phyloP scores from a whole-genome alignment of 352 stramenopile genomes.

The Globisporangium rhizosaccharum region DNA sequence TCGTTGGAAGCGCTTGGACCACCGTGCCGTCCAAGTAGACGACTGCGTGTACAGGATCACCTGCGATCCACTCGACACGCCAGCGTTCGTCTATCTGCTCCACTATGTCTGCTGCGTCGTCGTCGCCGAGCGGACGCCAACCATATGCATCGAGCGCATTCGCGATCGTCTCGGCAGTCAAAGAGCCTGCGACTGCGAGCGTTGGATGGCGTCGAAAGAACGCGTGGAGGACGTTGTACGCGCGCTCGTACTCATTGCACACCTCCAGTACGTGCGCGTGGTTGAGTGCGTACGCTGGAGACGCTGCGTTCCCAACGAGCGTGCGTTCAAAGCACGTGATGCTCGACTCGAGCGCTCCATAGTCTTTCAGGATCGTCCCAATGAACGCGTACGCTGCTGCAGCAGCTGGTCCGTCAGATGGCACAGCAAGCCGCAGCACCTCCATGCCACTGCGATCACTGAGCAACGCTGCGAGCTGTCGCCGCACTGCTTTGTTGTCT shows the following conservation, averaged over 20 bases:
- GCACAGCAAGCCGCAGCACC: slow-evolving; percentile 32
- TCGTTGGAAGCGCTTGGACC: neutral
- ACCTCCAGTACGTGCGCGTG: slow-evolving; percentile 57
- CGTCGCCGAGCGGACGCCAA: slow-evolving; percentile 8
- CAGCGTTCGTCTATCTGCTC: slow-evolving; percentile 6
- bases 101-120: neutral
- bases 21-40: slow-evolving; percentile 13
- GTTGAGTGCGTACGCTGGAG: slow-evolving; percentile 61
- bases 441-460: slow-evolving; percentile 33
- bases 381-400: slow-evolving; percentile 69
- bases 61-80: slow-evolving; percentile 24
- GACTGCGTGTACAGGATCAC: slow-evolving; percentile 16
- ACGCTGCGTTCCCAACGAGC: slow-evolving; percentile 27
- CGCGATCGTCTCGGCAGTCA: slow-evolving; percentile 28
- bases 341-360: slow-evolving; percentile 41
- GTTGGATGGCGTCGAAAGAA: slow-evolving; percentile 39
- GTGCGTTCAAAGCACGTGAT: slow-evolving; percentile 55
- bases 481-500: slow-evolving; percentile 42
- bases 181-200: slow-evolving; percentile 20
- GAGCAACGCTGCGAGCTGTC: slow-evolving; percentile 42
- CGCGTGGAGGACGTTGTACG: slow-evolving; percentile 29
- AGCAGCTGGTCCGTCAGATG: slow-evolving; percentile 30
- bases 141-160: slow-evolving; percentile 23
- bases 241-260: slow-evolving; percentile 29
- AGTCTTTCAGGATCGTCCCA: slow-evolving; percentile 72